These are phyloP conservation scores for Fomitopsis palustris DNA, from an alignment of 1,284 basidiomycete species.

Conservation along the genomic window DNA sequence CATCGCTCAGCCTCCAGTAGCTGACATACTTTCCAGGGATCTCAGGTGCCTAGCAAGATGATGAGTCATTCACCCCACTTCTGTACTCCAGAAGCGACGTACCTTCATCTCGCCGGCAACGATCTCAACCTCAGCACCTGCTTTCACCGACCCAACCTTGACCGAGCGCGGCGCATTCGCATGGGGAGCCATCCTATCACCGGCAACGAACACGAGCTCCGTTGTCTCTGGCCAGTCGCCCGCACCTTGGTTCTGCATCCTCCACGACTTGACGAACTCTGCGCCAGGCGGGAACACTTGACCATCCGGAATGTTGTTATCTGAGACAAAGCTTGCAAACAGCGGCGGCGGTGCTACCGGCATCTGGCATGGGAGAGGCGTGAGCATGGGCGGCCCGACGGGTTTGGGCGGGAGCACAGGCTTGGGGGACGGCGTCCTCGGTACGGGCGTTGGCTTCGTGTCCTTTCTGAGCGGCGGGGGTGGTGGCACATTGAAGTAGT, in stretches of 20 bases:
- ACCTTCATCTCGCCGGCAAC: constrained; percentile 75
- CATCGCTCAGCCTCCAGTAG: constrained; percentile 71
- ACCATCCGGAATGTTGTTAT: constrained; percentile 72
- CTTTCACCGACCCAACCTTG: constrained; percentile 49
- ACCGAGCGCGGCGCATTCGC: constrained; percentile 31
- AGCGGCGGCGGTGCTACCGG: constrained; percentile 21
- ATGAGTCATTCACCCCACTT: not conserved
- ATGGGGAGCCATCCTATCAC: constrained; percentile 42
- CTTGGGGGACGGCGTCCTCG: not conserved
- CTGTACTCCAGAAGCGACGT: constrained; percentile 6
- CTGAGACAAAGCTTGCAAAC: constrained; percentile 56
- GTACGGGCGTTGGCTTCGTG: not conserved
- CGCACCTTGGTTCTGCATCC: constrained; percentile 61
- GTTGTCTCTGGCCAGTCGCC: constrained; percentile 67
- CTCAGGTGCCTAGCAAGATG: constrained; percentile 59
- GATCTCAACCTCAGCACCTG: constrained; percentile 59
- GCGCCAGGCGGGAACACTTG: constrained; percentile 79
- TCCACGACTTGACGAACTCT: constrained; percentile 82
- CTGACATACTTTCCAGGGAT: constrained; percentile 65
- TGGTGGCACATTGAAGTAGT: not conserved
- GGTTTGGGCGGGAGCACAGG: not conserved
- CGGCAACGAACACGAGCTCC: constrained; percentile 65
- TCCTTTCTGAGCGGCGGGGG: not conserved
- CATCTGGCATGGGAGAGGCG: not conserved
- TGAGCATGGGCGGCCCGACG: no score